Evolutionary conservation across 805 yeast genomes (phyloP).

Genomic region (Cyberlindnera petersonii): DNA sequence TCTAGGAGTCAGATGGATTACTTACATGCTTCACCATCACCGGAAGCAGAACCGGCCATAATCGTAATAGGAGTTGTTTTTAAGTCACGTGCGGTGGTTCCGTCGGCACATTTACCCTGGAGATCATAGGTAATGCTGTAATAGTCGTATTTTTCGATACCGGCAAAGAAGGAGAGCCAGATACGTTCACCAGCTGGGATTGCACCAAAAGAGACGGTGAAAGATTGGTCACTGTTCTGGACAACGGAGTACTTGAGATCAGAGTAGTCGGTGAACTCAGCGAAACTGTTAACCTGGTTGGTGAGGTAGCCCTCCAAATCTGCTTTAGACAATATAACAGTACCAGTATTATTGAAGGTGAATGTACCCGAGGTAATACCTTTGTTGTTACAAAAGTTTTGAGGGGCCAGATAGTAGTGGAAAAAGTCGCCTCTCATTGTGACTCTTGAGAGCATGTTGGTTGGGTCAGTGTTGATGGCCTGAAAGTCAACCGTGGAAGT

Average conservation of each 20-base stretch:
- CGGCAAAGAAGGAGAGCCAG: conserved; percentile 9
- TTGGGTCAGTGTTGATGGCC: not conserved
- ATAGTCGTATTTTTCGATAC: not conserved
- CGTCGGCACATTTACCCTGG: not conserved
- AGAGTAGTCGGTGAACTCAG: not conserved
- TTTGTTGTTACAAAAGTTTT: conserved; percentile 3
- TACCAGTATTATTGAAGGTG: not conserved
- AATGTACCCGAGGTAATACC: conserved; percentile 10
- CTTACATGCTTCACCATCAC: conserved; percentile 13
- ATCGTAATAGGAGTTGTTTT: not conserved
- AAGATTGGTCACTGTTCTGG: not conserved
- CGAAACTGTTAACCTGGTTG: conserved; percentile 5
- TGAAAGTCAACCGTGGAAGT: conserved; percentile 2
- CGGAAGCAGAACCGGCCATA: conserved; percentile 9
- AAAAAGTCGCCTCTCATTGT: conserved; percentile 17
- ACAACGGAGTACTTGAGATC: not conserved
- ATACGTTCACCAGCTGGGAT: conserved; percentile 13
- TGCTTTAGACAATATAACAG: not conserved
- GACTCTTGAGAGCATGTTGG: conserved; percentile 6
- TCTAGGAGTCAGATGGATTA: too few relatives aligned
- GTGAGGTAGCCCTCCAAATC: conserved; percentile 4
- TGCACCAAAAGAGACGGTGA: conserved; percentile 7
- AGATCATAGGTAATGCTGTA: not conserved
- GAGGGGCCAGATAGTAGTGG: conserved; percentile 11
- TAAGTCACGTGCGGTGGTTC: not conserved